Evolutionary conservation across 2,329 filamentous ascomycete species (phyloP), one percentile per base, ranked within the genome.

Genomic region (Penicillium occitanis): DNA sequence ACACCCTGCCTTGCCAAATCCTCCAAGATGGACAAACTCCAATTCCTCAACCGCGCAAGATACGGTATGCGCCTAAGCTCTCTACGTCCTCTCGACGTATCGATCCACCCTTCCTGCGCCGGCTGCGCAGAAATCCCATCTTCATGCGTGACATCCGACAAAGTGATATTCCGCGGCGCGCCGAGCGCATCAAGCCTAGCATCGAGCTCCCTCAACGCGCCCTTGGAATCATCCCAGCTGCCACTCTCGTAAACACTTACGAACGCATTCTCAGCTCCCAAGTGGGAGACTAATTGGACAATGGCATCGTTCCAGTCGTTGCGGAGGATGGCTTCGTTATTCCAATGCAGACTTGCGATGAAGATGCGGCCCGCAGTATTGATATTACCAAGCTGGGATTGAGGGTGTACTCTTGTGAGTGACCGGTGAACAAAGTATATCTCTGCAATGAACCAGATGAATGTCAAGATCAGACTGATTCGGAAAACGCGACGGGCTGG

Each of bases 341-440:
- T 91, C 83, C 88, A 91, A 72, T 90, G 88, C 73, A 89, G 86
- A 68, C 86, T 86, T 4, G 88, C 86, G 67, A 92, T 90, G 77
- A 87, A 92, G 68, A 92, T 84, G 3, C 74, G 72, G 3, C 53
- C 53, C 4, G 33, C 33, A n/a, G 33, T 6, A 37, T 40, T 13
- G 11, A 53, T 33, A 6, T 57, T 3, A 5, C 17, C 28, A 17
- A 25, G 14, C 10, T 28, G 37, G 22, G 22, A 5, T 60, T 40
- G 22, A 6, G 22, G 8, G 7, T 30, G 4, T 17, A 17, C 40
- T 19, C 2, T 46, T 11, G 40, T 37, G 5, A 42, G 22, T n/a
- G 19, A 46, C 37, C 7, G 37, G 22, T 60, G 25, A n/a, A 60
- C n/a, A 33, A 3, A 60, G 57, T 44, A 46, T 28, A 46, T 33